Base-by-base conservation (phyloP, 306 rosid genomes). In the Medicago arabica region DNA sequence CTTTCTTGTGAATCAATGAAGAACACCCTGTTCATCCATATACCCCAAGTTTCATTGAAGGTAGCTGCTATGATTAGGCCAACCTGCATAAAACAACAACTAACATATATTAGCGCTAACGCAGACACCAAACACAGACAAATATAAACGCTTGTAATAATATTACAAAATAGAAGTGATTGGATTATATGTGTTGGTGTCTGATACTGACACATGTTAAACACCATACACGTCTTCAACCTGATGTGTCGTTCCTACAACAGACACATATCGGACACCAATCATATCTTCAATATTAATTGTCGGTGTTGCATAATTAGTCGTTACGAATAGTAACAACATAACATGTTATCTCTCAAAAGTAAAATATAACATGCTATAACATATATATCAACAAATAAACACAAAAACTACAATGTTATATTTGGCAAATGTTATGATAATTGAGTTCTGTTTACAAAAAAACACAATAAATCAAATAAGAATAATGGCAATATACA, bases 1-100 rank as follows among this genome's bases (percentile, higher is more conserved):
- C 72, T 68, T 39, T 79, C 88, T n/a, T 92, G 92, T 15, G 86
- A 80, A n/a, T 16, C 51, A n/a, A 47, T 21, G 38, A 40, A 60
- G 74, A 92, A 87, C 8, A 90, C 0, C 9, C 3, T 1, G 12
- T 80, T n/a, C 49, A 57, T 40, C 18, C 1, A 53, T 3, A 8
- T 36, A 0, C 7, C 17, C 81, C 84, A 67, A 36, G 1, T 8
- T 8, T 51, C 13, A 25, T 7, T 54, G 21, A 75, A 59, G 4
- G 71, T 34, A 11, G 65, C 12, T 23, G 69, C 84, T 7, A 82
- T 0, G 13, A 82, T 59, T 19, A 85, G 1, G 9, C 88, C 86
- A 36, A 71, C 71, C 86, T 82, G 72, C 38, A 39, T 59, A 75
- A 7, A 67, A 69, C 17, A 53, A 39, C 18, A 19, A 50, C 2